Base-by-base conservation (phyloP, 345 rosid species). In the Microthlaspi erraticum region DNA sequence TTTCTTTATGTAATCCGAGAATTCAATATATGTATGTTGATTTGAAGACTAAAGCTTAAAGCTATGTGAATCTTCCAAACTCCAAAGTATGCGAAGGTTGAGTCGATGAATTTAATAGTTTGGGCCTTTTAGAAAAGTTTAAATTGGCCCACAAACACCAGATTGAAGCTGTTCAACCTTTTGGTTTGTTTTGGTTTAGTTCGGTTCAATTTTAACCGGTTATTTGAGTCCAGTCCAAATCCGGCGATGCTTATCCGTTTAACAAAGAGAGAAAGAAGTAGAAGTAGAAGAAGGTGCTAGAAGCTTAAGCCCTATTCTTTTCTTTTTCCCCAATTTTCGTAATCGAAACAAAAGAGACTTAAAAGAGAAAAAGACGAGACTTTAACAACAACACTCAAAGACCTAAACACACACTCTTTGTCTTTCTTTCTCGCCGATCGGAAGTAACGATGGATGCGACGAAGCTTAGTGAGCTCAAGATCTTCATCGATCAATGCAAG, bases 401-500 rank as follows among this genome's bases (percentile, higher is more conserved):
- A 68, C 69, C 64, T 60, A 67, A 67, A 34, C 55, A 51, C 49
- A 20, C 57, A 46, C 37, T 20, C 8, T 44, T 10, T 23, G 46
- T 33, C 10, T 48, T 36, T 50, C 46, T 53, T 32, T 38, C 17
- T 42, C 65, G 46, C 74, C 71, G 79, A 75, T 75, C 79, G 16
- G 17, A 55, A 61, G 13, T 39, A n/a, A 44, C 0, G n/a, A 75
- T 75, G 79, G 79, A 75, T 56, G 13, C 79, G 4, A 46, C 64
- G 65, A 92, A 86, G 70, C 66, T 91, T 48, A 72, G 68, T 14
- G 87, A 92, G 52, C 72, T 94, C 72, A 84, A 88, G 81, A 65
- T 56, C 33, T 89, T 94, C 81, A 73, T 92, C 71, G 85, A 87
- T 39, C 86, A 73, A 83, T 89, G 97, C 85, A 83, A 87, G 80